Evolutionary conservation across 169 alveolate genomes (phyloP), one percentile per base, ranked within the genome.

Genomic region (Eimeria necatrix): DNA sequence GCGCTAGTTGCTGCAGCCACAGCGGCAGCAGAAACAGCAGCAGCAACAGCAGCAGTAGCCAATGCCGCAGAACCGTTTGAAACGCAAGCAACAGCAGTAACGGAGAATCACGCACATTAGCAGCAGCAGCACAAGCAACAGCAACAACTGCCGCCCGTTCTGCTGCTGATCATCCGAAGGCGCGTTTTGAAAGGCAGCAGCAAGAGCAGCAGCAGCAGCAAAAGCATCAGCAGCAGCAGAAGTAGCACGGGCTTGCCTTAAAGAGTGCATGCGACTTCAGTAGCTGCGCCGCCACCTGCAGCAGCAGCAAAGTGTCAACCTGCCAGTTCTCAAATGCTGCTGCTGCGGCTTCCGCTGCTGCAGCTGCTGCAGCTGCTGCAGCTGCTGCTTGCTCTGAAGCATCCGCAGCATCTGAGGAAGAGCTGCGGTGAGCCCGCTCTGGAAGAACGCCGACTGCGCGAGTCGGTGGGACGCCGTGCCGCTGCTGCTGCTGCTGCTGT

Each of bases 251-350:
- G 20, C 83, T 71, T 71, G 24, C 83, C 83, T 71, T 71, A 22
- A 71, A 71, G 51, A 71, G 46, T 10, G 83, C 53, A 71, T 32
- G 83, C 12, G 83, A 22, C 52, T 71, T 32, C 48, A 76, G 87
- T 60, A 76, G 87, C 87, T 9, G 87, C 87, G 14, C 61, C 46
- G 61, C 59, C 26, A 76, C 87, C 87, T 76, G 87, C 26, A 76
- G 64, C 64, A 76, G 87, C 64, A 76, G 87, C 59, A 76, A 26
- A 4, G 87, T 76, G 87, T 49, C 64, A 5, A 14, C 24, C 46
- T 76, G 87, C 87, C 87, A 76, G 10, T 18, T 49, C 64, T 76
- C 87, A 46, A 46, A 41, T 41, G 87, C 8, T 32, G 51, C 83
- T 26, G 83, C 48, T 22, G 83, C 52, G 22, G 7, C 52, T 4